Evolutionary conservation across 2,329 filamentous ascomycete genomes (phyloP), one percentile per base, ranked within the genome.

Genomic region (Phyllachora maydis): DNA sequence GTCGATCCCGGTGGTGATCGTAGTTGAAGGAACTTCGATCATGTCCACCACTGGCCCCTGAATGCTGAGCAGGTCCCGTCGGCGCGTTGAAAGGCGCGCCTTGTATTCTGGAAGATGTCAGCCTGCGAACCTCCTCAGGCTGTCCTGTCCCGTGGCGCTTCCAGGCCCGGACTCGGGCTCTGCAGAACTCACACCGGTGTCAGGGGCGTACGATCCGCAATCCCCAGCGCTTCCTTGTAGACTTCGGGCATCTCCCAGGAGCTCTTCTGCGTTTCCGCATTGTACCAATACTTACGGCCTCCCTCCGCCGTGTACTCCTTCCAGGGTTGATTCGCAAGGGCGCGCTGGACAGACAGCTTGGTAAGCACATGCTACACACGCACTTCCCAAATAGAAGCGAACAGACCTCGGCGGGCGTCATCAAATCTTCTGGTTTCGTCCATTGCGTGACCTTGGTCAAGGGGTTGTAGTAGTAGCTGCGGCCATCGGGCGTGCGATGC

Each of bases 271-370:
- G 78, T 83, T 47, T 90, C 75, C 16, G 72, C 77, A 47, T 98
- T 88, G 47, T 83, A 85, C 77, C 82, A 98, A 50, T 98, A 98
- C 43, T 85, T 79, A 38, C 73, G 70, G 22, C 85, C 88, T 32
- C 79, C 77, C 31, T 82, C 70, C 12, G 78, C 72, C 14, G 74
- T 81, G 41, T 91, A 88, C 47, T 92, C 81, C 41, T 85, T 88
- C 82, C 83, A 98, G 32, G 78, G 77, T 36, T 88, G 77, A 37
- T 73, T 72, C 23, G 74, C 62, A 22, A 90, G 60, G 26, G 78
- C 78, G 41, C 75, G 75, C 79, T 83, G 42, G 28, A 30, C 25
- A 29, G 15, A 27, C 8, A 26, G 29, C 23, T 25, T 14, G 11
- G 34, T 38, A 16, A 39, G 28, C 30, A 21, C n/a, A n/a, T n/a